phyloP scores from a whole-genome alignment of 2,329 filamentous ascomycete species.

The Fusarium circinatum region DNA sequence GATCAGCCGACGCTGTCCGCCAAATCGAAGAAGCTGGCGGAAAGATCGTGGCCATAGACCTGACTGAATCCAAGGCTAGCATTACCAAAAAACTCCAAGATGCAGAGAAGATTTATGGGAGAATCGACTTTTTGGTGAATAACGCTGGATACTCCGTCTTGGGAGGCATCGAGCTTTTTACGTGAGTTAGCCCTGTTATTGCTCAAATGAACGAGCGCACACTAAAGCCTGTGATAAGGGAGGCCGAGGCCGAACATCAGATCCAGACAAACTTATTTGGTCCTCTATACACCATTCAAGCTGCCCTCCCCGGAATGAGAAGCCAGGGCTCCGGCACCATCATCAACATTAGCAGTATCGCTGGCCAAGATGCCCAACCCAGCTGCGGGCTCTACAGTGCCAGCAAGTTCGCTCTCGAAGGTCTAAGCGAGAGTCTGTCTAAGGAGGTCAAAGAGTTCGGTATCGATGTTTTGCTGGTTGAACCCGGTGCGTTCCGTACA shows the following conservation, averaged over 20 bases:
- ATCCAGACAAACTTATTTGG: constrained; percentile 63
- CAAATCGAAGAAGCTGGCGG: constrained; percentile 40
- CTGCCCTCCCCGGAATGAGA: constrained; percentile 60
- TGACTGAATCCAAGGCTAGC: constrained; percentile 38
- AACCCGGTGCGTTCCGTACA: constrained; percentile 62
- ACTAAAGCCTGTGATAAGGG: constrained; percentile 36
- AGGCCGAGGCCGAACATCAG: constrained; percentile 52
- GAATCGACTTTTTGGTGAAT: constrained; percentile 63
- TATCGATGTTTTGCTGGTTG: constrained; percentile 57
- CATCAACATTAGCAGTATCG: constrained; percentile 59
- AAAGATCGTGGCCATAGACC: constrained; percentile 45
- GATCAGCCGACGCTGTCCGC: constrained; percentile 28
- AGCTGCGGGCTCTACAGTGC: constrained; percentile 57
- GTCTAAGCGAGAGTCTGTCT: constrained; percentile 54
- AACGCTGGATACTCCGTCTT: constrained; percentile 57
- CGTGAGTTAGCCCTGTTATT: constrained; percentile 15
- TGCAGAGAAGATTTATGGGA: constrained; percentile 42
- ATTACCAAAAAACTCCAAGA: constrained; percentile 39
- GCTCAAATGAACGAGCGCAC: too few species aligned
- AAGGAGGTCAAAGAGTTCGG: constrained; percentile 56
- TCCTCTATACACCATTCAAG: constrained; percentile 58
- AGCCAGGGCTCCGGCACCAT: constrained; percentile 54
- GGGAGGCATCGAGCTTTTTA: constrained; percentile 42
- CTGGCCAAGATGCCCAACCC: constrained; percentile 51
- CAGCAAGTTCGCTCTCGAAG: constrained; percentile 57